These are phyloP conservation scores for Rhodotorula sp. DNA, from an alignment of 1,284 basidiomycete species.

Conservation along the genomic window DNA sequence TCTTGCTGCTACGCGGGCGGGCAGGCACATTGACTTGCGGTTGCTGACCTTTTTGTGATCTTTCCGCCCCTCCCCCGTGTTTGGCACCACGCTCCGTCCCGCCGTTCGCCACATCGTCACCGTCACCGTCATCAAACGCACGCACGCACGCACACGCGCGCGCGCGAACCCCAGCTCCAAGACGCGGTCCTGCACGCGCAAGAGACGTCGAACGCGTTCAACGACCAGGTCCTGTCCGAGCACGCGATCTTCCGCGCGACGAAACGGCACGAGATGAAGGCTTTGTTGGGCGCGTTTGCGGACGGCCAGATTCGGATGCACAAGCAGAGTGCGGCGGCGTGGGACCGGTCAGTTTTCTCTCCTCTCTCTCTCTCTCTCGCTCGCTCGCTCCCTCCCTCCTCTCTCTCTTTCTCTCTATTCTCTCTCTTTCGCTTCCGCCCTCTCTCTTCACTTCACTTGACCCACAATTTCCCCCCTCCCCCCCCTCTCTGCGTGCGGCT, in stretches of 20 bases:
- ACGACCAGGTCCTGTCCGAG: slow-evolving; percentile 86
- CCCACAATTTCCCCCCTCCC: no score
- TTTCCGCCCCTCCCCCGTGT: not conserved
- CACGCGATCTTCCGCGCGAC: slow-evolving; percentile 83
- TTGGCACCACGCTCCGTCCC: not conserved
- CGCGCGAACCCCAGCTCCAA: slow-evolving; percentile 69
- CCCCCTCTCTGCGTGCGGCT: no score
- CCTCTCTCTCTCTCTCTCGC: not conserved
- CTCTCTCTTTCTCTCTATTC: not conserved
- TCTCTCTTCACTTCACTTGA: no score
- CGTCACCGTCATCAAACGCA: not conserved
- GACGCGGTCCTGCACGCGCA: slow-evolving; percentile 93
- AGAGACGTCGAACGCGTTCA: slow-evolving; percentile 93
- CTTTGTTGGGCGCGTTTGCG: slow-evolving; percentile 80
- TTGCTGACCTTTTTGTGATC: no score
- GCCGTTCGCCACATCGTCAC: no score
- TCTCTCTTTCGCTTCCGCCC: not conserved
- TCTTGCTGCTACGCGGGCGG: no score
- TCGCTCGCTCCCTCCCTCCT: not conserved
- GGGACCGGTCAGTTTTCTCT: slow-evolving; percentile 25
- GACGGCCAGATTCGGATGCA: slow-evolving; percentile 95
- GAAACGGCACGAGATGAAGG: slow-evolving; percentile 94
- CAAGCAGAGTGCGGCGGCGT: slow-evolving; percentile 51
- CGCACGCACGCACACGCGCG: no score
- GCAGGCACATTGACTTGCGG: no score